Percentiles rank a stretch among this genome's conserved stretches.
Evolutionary conservation across 495 filamentous ascomycete genomes (phyloP).

Genomic region (Lasiosphaeria ovina): DNA sequence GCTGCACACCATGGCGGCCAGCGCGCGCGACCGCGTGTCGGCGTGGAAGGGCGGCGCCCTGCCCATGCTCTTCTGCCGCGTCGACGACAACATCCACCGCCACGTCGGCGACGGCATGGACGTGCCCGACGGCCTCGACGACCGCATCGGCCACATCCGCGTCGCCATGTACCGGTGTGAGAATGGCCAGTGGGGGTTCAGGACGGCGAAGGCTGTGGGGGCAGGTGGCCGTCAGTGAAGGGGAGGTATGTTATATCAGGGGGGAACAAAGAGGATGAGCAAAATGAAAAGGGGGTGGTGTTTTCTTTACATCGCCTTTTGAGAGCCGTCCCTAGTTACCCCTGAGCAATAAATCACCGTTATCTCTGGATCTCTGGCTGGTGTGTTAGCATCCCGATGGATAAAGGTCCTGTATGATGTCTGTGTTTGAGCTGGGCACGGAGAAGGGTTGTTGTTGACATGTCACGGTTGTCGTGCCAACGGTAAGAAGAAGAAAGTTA

Average conservation of each 20-base stretch:
- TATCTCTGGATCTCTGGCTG: too few species aligned
- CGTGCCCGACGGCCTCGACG: slow-evolving; percentile 33
- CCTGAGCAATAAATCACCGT: too few species aligned
- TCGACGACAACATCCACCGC: slow-evolving; percentile 33
- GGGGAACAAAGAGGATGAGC: neutral
- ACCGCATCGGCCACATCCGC: slow-evolving; percentile 27
- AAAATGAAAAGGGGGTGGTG: neutral
- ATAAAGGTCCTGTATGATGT: too few species aligned
- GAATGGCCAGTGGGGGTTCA: slow-evolving; percentile 37
- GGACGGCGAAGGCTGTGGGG: slow-evolving; percentile 5
- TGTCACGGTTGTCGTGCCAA: too few species aligned
- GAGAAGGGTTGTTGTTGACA: too few species aligned
- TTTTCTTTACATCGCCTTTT: too few species aligned
- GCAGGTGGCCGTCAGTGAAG: neutral
- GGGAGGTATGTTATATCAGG: neutral
- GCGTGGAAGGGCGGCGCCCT: slow-evolving; percentile 39
- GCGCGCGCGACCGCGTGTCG: slow-evolving; percentile 32
- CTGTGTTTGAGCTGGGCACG: too few species aligned
- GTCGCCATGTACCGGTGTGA: slow-evolving; percentile 33
- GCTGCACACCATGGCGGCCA: slow-evolving; percentile 32
- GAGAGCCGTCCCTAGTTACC: too few species aligned
- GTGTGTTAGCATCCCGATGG: too few species aligned
- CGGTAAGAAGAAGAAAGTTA: too few species aligned
- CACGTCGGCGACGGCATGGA: slow-evolving; percentile 36
- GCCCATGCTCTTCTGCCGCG: slow-evolving; percentile 39